Evolutionary conservation across 2,329 filamentous ascomycete genomes (phyloP).

Genomic region (Phaeosphaeriaceae sp.): DNA sequence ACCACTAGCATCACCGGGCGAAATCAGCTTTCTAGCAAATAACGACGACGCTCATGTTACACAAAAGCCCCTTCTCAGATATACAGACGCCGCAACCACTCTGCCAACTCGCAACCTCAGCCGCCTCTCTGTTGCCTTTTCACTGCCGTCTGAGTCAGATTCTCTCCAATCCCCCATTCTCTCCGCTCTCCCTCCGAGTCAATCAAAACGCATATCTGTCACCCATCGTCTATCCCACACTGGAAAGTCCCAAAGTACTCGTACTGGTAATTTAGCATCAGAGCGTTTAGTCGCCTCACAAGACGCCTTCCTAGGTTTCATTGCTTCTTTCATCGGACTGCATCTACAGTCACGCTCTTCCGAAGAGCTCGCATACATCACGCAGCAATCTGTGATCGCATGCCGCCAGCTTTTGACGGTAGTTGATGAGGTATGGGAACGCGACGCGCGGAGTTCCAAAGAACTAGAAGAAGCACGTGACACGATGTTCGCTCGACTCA

Average conservation of each 20-base stretch:
- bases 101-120: slow-evolving; percentile 40
- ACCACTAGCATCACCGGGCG: slow-evolving; percentile 29
- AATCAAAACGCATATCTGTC: slow-evolving; percentile 57
- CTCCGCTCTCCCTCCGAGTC: slow-evolving; percentile 32
- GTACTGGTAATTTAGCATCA: slow-evolving; percentile 78
- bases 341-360: slow-evolving; percentile 93
- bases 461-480: slow-evolving; percentile 72
- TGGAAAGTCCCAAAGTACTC: slow-evolving; percentile 67
- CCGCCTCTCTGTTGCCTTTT: slow-evolving; percentile 45
- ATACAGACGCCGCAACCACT: slow-evolving; percentile 33
- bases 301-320: slow-evolving; percentile 86
- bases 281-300: slow-evolving; percentile 80
- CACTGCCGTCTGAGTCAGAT: slow-evolving; percentile 47
- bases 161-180: slow-evolving; percentile 38
- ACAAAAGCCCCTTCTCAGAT: slow-evolving; percentile 42
- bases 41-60: slow-evolving; percentile 37
- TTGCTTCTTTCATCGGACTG: slow-evolving; percentile 92
- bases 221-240: slow-evolving; percentile 80
- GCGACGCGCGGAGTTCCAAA: slow-evolving; percentile 72
- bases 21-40: slow-evolving; percentile 54
- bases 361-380: slow-evolving; percentile 79
- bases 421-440: slow-evolving; percentile 80
- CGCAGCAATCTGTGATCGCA: slow-evolving; percentile 81
- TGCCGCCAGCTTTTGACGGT: slow-evolving; percentile 80
- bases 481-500: slow-evolving; percentile 79